Percentiles rank a stretch among this genome's conserved stretches.
These are phyloP conservation scores for Lachnellula willkommii DNA, from an alignment of 2,329 filamentous ascomycete species.

Conservation along the genomic window DNA sequence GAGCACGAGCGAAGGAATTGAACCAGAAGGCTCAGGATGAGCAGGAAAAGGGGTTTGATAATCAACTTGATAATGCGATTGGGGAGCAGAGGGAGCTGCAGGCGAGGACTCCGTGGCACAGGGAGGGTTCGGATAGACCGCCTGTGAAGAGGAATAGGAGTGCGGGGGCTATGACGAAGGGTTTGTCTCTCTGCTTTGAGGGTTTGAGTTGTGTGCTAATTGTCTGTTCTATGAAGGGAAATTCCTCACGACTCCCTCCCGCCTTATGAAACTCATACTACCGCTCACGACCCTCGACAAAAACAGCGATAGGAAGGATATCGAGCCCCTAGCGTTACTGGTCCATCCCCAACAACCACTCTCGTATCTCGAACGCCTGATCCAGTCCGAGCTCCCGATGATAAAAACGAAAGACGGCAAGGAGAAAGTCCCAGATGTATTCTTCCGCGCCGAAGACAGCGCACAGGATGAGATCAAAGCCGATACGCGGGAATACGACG, in stretches of 20 bases:
- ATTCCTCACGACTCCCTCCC: conserved; percentile 72
- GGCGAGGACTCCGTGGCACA: conserved; percentile 59
- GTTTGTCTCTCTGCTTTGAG: conserved; percentile 30
- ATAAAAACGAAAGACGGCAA: conserved; percentile 55
- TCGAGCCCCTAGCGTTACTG: conserved; percentile 80
- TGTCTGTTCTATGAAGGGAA: conserved; percentile 48
- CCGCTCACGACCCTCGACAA: conserved; percentile 61
- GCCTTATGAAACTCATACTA: conserved; percentile 74
- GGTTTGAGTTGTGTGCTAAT: neutral
- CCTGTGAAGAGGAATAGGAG: conserved; percentile 44
- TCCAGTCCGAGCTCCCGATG: conserved; percentile 77
- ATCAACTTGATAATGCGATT: conserved; percentile 34
- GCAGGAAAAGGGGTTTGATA: conserved; percentile 33
- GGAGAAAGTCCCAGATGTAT: conserved; percentile 66
- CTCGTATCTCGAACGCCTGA: conserved; percentile 81
- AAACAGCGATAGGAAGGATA: conserved; percentile 57
- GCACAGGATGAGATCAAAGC: conserved; percentile 50
- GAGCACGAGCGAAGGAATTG: conserved; percentile 15
- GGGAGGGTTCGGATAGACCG: conserved; percentile 53
- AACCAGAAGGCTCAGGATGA: conserved; percentile 27
- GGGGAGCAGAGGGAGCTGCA: conserved; percentile 48
- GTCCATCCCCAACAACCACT: conserved; percentile 87
- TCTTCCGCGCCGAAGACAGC: conserved; percentile 75
- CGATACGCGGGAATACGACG: conserved; percentile 33
- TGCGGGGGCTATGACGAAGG: conserved; percentile 59